Conservation (phyloP, 352 stramenopile species). For the Globisporangium polare region DNA sequence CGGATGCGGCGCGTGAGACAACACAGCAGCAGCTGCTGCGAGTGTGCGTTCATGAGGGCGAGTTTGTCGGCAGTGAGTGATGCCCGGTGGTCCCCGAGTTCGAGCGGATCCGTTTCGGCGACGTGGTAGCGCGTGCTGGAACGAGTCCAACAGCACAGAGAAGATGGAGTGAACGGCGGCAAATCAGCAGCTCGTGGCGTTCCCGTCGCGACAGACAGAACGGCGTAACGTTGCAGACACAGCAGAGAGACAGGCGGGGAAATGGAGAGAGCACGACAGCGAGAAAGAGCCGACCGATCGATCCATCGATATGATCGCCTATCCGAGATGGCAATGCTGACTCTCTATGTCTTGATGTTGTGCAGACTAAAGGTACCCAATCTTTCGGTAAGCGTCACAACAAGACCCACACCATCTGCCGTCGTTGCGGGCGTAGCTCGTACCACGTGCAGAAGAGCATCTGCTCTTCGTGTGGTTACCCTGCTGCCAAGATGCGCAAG, state of each 20-base stretch:
- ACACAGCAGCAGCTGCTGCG: background rate
- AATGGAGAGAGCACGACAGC: background rate
- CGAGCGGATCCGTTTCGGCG: background rate
- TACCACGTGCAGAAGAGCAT: constrained; percentile 99
- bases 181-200: background rate
- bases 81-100: too few species aligned
- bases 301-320: background rate
- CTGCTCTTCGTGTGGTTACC: constrained; percentile 99
- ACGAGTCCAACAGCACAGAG: background rate
- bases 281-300: background rate
- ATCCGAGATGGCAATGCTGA: background rate
- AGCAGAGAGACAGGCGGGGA: background rate
- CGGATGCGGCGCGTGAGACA: background rate
- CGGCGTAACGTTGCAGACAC: background rate
- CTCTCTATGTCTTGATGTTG: constrained; percentile 12
- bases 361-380: constrained; percentile 99
- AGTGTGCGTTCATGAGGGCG: too few species aligned
- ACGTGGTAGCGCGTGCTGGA: background rate
- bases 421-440: constrained; percentile 97
- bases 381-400: constrained; percentile 99
- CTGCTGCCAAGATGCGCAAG: constrained; percentile 96
- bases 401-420: constrained; percentile 99
- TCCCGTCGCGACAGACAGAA: background rate
- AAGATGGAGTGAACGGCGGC: background rate
- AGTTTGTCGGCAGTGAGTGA: too few species aligned